Base-by-base conservation (phyloP, 768 basidiomycete species). In the Rhizopogon vinicolor region DNA sequence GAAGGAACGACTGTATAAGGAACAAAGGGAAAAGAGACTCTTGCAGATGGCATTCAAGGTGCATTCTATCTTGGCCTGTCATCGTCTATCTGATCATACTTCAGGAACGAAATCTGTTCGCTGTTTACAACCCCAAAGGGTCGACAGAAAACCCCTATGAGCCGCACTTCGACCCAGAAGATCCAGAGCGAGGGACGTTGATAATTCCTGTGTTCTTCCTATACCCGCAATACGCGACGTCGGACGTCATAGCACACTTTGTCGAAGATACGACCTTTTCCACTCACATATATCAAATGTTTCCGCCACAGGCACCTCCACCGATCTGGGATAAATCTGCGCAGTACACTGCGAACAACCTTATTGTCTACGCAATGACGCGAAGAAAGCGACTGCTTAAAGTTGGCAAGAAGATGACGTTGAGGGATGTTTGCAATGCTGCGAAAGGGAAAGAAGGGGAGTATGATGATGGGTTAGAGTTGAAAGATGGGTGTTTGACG, bases 121-220 rank as follows among this genome's bases (percentile, higher is more conserved):
- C 75, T 9, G 67, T 84, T 12, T 76, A 74, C n/a, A 79, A 76
- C 53, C 77, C 79, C 18, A 78, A 80, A 29, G 70, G 64, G 25
- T 75, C 78, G 29, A 73, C 77, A 40, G 74, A 74, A 51, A 84
- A 80, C 63, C 83, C 83, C 7, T 85, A 82, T 64, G 70, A 72
- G 50, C 85, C 90, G 7, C 79, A 81, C 53, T 87, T 88, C 62
- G 86, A 89, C 64, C 66, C 79, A 3, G 83, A 87, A 58, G 88
- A 86, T 70, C 66, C 82, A 54, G 73, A 83, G 54, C 60, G 78
- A 60, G 66, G 69, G 58, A 85, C 84, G 0, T 78, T 96, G 12
- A 70, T 96, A 58, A 68, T 97, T 66, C 96, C 97, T 2, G 86
- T 89, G 41, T 91, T 97, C 76, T 89, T 98, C 72, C 78, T 98